Evolutionary conservation across 1,284 basidiomycete genomes (phyloP).

Genomic region (Heimioporus punctisporus): DNA sequence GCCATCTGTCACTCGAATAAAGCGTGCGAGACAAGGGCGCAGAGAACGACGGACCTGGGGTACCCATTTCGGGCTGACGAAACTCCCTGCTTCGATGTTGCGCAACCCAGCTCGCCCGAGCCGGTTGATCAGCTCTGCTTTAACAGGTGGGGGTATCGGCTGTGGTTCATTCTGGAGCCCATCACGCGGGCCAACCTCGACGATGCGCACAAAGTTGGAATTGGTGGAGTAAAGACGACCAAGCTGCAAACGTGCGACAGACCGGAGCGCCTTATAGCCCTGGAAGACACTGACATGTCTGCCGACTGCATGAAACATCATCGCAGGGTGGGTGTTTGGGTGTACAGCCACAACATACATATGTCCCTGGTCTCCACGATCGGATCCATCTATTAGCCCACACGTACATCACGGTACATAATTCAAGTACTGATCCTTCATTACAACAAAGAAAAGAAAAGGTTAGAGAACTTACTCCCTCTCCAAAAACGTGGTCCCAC

Average conservation of each 20-base stretch:
- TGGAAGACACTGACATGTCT: background rate
- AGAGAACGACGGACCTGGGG: slow-evolving; percentile 69
- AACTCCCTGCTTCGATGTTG: slow-evolving; percentile 88
- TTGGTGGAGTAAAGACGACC: slow-evolving; percentile 8
- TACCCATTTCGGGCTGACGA: slow-evolving; percentile 94
- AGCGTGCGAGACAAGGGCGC: background rate
- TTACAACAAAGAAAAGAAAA: no score
- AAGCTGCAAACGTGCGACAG: background rate
- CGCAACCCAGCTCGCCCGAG: slow-evolving; percentile 73
- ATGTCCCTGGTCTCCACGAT: no score
- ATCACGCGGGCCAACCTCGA: slow-evolving; percentile 94
- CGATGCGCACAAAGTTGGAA: slow-evolving; percentile 51
- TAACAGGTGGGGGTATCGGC: slow-evolving; percentile 73
- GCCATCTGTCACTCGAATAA: slow-evolving; percentile 67
- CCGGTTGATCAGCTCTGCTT: slow-evolving; percentile 82
- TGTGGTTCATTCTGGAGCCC: slow-evolving; percentile 93
- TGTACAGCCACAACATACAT: no score
- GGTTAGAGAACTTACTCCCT: slow-evolving; percentile 49
- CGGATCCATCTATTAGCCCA: no score
- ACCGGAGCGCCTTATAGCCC: background rate
- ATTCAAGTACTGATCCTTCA: no score
- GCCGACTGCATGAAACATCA: no score
- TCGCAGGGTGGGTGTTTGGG: no score
- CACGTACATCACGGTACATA: no score
- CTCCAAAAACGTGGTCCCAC: slow-evolving; percentile 78